phyloP scores from a whole-genome alignment of 1,139 yeast genomes.

The Lodderomyces beijingensis region DNA sequence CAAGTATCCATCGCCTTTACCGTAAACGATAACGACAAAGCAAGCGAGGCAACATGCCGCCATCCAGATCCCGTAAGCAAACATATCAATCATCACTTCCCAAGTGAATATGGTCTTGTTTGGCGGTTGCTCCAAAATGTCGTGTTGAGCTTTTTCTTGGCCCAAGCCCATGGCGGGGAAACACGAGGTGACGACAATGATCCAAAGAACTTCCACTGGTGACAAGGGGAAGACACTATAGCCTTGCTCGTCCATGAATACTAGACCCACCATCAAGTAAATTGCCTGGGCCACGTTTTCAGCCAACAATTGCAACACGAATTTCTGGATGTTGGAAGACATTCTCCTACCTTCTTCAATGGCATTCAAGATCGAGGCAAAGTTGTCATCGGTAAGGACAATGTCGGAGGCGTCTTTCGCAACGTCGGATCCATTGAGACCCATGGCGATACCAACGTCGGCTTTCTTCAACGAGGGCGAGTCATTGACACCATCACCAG shows the following conservation, averaged over 20 bases:
- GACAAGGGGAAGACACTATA: constrained; percentile 72
- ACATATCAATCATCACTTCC: constrained; percentile 71
- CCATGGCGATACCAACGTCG: constrained; percentile 67
- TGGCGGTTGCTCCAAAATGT: constrained; percentile 64
- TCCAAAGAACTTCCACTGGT: constrained; percentile 80
- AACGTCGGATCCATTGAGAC: constrained; percentile 49
- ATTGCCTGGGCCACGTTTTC: constrained; percentile 78
- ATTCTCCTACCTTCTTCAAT: constrained; percentile 79
- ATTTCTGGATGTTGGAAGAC: constrained; percentile 77
- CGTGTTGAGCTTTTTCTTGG: constrained; percentile 62
- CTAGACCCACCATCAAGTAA: constrained; percentile 67
- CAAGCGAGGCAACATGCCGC: constrained; percentile 68
- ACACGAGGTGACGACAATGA: constrained; percentile 73
- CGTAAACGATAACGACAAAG: constrained; percentile 64
- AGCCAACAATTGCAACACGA: constrained; percentile 71
- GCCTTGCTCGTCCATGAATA: constrained; percentile 55
- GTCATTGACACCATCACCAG: constrained; percentile 86
- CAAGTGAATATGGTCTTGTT: constrained; percentile 60
- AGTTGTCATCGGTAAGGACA: constrained; percentile 48
- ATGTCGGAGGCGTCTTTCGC: constrained; percentile 58
- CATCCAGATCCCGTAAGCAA: constrained; percentile 70
- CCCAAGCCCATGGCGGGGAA: constrained; percentile 87
- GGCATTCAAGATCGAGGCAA: constrained; percentile 49
- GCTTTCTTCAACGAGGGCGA: constrained; percentile 78
- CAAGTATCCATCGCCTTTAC: constrained; percentile 61